These are phyloP conservation scores for Neurospora sp. DNA, from an alignment of 495 filamentous ascomycete genomes.

Conservation along the genomic window DNA sequence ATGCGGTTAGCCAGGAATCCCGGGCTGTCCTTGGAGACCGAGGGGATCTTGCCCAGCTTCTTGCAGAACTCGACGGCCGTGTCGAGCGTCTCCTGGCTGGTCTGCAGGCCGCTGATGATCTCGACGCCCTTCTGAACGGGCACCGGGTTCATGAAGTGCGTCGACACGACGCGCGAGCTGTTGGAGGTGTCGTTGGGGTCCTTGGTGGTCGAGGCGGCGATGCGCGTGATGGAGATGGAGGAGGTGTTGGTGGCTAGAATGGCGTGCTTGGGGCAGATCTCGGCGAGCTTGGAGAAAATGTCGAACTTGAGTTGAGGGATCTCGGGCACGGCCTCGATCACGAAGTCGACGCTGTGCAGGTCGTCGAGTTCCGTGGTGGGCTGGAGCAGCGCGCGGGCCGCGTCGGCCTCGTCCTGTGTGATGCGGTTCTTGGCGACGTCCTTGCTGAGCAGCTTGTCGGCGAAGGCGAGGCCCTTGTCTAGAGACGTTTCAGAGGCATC, in stretches of 20 bases:
- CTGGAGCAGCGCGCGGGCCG: constrained; percentile 53
- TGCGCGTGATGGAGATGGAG: constrained; percentile 93
- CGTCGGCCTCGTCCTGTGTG: constrained; percentile 65
- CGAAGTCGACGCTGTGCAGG: constrained; percentile 82
- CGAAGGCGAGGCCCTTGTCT: constrained; percentile 85
- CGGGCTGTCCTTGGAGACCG: constrained; percentile 76
- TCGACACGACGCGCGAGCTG: constrained; percentile 81
- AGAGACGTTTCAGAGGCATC: constrained; percentile 80
- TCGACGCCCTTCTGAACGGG: constrained; percentile 96
- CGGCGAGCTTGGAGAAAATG: constrained; percentile 78
- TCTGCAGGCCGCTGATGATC: constrained; percentile 91
- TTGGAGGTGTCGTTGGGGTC: constrained; percentile 69
- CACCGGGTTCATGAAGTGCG: constrained; percentile 99
- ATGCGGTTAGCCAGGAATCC: constrained; percentile 96
- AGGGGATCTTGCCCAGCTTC: constrained; percentile 87
- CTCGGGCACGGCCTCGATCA: constrained; percentile 97
- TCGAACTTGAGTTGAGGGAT: constrained; percentile 75
- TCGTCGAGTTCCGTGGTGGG: constrained; percentile 66
- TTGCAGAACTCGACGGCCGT: constrained; percentile 80
- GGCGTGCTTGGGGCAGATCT: constrained; percentile 75
- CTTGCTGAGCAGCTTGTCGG: constrained; percentile 91
- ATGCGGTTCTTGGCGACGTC: constrained; percentile 79
- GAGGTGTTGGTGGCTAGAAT: constrained; percentile 97
- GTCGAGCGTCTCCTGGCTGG: constrained; percentile 67
- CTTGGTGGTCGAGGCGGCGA: constrained; percentile 65